Conservation (phyloP, 2,329 filamentous ascomycete species). For the Tetracladium maxilliforme region DNA sequence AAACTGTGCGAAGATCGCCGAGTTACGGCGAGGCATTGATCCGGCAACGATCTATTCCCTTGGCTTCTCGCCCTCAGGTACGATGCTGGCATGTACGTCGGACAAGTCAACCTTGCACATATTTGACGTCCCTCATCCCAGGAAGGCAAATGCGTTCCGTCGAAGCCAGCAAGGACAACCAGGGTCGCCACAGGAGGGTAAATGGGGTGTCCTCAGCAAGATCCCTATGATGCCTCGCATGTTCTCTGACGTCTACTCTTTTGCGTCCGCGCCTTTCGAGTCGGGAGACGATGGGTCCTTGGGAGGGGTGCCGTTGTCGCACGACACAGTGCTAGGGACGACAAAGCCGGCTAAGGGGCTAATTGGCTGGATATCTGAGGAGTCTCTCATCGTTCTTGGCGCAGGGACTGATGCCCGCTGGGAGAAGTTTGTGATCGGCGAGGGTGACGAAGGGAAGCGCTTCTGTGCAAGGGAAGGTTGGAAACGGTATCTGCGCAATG, state of each 20-base stretch:
- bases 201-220: conserved; percentile 76
- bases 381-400: conserved; percentile 61
- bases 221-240: conserved; percentile 74
- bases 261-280: conserved; percentile 67
- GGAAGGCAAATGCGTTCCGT: conserved; percentile 17
- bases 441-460: conserved; percentile 52
- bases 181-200: too few relatives aligned
- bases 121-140: conserved; percentile 63
- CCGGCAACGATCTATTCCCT: conserved; percentile 77
- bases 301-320: conserved; percentile 33
- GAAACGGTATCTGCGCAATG: conserved; percentile 56
- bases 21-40: conserved; percentile 81
- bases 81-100: conserved; percentile 76
- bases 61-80: conserved; percentile 70
- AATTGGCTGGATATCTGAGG: conserved; percentile 70
- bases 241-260: conserved; percentile 83
- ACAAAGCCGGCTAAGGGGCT: conserved; percentile 60
- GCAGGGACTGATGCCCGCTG: conserved; percentile 70
- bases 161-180: too few relatives aligned
- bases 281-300: conserved; percentile 58
- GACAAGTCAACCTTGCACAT: conserved; percentile 95
- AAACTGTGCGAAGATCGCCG: conserved; percentile 67
- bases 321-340: too few relatives aligned
- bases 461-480: conserved; percentile 60
- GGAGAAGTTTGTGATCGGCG: conserved; percentile 71